Base-by-base conservation (phyloP, 495 filamentous ascomycete species). In the Pseudoneurospora amorphoporcata region DNA sequence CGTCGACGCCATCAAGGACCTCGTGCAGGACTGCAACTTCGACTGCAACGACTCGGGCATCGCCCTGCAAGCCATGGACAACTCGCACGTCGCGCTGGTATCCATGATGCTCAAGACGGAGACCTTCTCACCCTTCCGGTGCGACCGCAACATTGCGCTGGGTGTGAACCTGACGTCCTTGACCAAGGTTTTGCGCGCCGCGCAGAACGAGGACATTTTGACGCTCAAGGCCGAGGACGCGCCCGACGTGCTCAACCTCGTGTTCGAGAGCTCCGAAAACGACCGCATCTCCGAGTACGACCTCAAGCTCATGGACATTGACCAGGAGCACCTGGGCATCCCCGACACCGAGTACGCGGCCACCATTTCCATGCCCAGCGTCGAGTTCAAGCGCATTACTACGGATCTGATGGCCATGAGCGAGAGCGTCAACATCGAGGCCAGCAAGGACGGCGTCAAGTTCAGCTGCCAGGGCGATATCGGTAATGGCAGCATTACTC, bases 21-120 rank as follows among this genome's bases (percentile, higher is more conserved):
- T 99, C 38, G 95, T 99, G 69, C 95, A 98, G 84, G 95, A 98
- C 85, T 98, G 96, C 89, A 99, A 99, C 85, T 99, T 99, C 85
- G 95, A 99, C 86, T 99, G 96, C 91, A 99, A 98, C 91, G 95
- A 99, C 88, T 93, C 92, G 74, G 95, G 95, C 69, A 95, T 99
- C 82, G 94, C 94, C 70, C 91, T 99, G 39, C 95, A 99, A 85
- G 95, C 95, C 77, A 99, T 99, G 96, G 95, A 99, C 86, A 99
- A 97, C 88, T 97, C 94, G 72, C 95, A 99, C 85, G 95, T 99
- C 80, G 95, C 95, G 69, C 92, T 99, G 68, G 95, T 99, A 43
- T 97, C 95, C 72, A 98, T 99, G 96, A 88, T 97, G 86, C 91
- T 99, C 80, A 95, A 94, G 84, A 91, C 94, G 41, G 95, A 98